phyloP scores from a whole-genome alignment of 352 stramenopile species.

The Phytophthora cryptogea region DNA sequence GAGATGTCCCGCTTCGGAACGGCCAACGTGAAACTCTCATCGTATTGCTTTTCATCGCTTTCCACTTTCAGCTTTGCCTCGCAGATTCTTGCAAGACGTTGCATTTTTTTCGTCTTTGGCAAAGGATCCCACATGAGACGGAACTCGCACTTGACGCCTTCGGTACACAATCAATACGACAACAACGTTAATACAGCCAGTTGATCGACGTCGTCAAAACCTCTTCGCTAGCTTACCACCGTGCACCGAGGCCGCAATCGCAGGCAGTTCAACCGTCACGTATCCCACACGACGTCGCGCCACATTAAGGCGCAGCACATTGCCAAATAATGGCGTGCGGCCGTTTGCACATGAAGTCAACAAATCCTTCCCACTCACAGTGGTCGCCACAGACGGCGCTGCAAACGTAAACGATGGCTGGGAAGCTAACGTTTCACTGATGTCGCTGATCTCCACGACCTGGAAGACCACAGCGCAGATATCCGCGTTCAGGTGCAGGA shows the following conservation, averaged over 20 bases:
- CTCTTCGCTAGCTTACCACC: conserved; percentile 43
- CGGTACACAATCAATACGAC: conserved; percentile 5
- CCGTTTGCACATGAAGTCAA: conserved; percentile 35
- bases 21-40: conserved; percentile 40
- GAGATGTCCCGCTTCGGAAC: conserved; percentile 44
- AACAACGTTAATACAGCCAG: not conserved
- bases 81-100: conserved; percentile 46
- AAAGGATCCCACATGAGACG: conserved; percentile 50
- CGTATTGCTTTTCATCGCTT: conserved; percentile 17
- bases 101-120: conserved; percentile 42
- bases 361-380: conserved; percentile 52
- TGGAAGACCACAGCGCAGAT: conserved; percentile 68
- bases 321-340: conserved; percentile 60
- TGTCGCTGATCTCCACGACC: conserved; percentile 63
- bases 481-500: conserved; percentile 44
- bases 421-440: conserved; percentile 40
- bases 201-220: not conserved
- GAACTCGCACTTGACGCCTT: conserved; percentile 67
- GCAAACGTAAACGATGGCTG: conserved; percentile 48
- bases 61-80: conserved; percentile 41
- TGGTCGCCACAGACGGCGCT: conserved; percentile 16
- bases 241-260: conserved; percentile 45
- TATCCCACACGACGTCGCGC: conserved; percentile 49
- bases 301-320: conserved; percentile 61
- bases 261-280: conserved; percentile 56